A percentile compares a stretch with the other conserved stretches of the same genome.
These are phyloP conservation scores for Pichia pseudocactophila DNA, from an alignment of 805 yeast genomes.

Conservation along the genomic window DNA sequence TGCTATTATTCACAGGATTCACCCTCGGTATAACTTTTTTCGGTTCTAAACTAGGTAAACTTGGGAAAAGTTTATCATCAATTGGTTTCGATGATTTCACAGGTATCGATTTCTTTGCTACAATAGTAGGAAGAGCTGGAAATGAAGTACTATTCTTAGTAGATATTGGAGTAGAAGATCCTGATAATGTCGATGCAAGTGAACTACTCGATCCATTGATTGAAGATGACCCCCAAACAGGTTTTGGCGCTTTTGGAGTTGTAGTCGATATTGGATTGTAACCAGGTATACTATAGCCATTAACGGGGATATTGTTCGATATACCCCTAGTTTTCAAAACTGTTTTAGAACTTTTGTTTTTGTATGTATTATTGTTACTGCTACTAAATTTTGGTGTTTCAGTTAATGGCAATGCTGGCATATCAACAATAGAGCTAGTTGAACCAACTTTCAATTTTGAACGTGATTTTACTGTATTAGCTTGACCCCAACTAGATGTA, in stretches of 20 bases:
- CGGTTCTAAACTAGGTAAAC: slow-evolving; percentile 31
- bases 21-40: slow-evolving; percentile 48
- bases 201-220: slow-evolving; percentile 7
- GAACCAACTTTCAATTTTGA: background rate
- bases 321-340: slow-evolving; percentile 13
- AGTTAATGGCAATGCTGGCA: slow-evolving; percentile 11
- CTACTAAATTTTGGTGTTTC: slow-evolving; percentile 6
- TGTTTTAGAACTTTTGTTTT: background rate
- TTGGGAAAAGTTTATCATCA: slow-evolving; percentile 24
- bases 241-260: slow-evolving; percentile 1
- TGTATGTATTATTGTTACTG: background rate
- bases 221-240: slow-evolving; percentile 21
- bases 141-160: background rate
- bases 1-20: slow-evolving; percentile 33
- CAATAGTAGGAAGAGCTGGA: background rate
- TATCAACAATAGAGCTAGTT: background rate
- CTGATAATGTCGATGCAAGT: background rate
- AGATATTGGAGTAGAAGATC: background rate
- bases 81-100: slow-evolving; percentile 4
- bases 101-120: no score
- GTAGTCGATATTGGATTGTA: slow-evolving; percentile 9
- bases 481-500: background rate
- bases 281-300: slow-evolving; percentile 17
- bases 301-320: slow-evolving; percentile 10
- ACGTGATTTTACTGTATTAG: background rate